Base-by-base conservation (phyloP, 495 filamentous ascomycete genomes). In the Immersiella caudata region DNA sequence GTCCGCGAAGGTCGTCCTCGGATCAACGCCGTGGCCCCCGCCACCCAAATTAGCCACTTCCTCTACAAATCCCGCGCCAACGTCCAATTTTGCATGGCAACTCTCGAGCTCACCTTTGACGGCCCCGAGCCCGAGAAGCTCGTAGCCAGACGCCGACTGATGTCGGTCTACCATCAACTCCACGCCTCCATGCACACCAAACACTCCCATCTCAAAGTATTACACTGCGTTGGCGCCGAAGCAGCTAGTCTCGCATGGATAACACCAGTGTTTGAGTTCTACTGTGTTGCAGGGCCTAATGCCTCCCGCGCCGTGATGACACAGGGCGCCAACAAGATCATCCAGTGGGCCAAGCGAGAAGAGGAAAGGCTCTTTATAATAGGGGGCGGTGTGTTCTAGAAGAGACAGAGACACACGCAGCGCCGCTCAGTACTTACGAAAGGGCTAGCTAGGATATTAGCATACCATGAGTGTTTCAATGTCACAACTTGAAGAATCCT, bases 321-420 rank as follows among this genome's bases (percentile, higher is more conserved):
- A 21, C 90, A 94, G 77, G 91, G 90, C 21, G 96, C 93, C 14
- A 95, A 92, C 68, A 88, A 90, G 75, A 85, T 98, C 46, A 87
- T 93, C 8, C 89, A 92, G 72, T 99, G 94, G 94, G 89, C 93
- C 3, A 88, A 90, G 67, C 83, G 88, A 64, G 94, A 98, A 75
- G 95, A 98, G 78, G 93, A 97, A 73, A 83, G 95, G 66, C 74
- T 98, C 8, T 99, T 98, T 75, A 96, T 99, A 58, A 93, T 97
- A 73, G 94, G 94, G 2, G 94, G 94, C 6, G 94, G 93, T 18
- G 93, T 95, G 35, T 84, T 84, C 68, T 83, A 46, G 40, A 46
- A 14, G 40, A 46, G 40, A 18, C 11, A 46, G 40, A 46, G 11
- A 12, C 40, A 46, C 11, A 46, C 16, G 11, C 40, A 18, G 11